Conservation (phyloP, 805 yeast species). For the Maudiozyma saulgeensis region DNA sequence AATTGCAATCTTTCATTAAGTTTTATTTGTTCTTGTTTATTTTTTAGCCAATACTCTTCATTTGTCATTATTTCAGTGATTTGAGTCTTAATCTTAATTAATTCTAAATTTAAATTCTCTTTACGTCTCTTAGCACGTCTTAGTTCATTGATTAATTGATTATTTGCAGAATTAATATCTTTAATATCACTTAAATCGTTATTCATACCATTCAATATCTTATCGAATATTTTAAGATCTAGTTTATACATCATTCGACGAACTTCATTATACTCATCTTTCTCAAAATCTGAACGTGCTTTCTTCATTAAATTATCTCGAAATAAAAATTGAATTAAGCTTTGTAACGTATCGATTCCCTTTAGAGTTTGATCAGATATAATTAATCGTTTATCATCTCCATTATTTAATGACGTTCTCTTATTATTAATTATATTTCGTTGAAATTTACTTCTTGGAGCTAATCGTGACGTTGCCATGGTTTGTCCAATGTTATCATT, state of each 20-base stretch:
- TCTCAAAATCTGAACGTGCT: constrained; percentile 17
- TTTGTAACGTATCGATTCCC: constrained; percentile 18
- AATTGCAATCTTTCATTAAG: background rate
- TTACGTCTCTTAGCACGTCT: background rate
- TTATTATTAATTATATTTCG: background rate
- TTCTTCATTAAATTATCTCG: constrained; percentile 18
- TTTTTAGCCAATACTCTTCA: background rate
- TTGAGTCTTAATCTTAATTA: background rate
- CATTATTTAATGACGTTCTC: constrained; percentile 5
- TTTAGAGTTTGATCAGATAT: constrained; percentile 20
- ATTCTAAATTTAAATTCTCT: background rate
- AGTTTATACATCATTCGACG: constrained; percentile 19
- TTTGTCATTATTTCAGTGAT: background rate
- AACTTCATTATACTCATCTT: constrained; percentile 4
- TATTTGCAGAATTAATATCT: constrained; percentile 25
- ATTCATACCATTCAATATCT: constrained; percentile 10
- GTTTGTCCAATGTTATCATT: background rate
- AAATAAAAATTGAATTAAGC: constrained; percentile 14
- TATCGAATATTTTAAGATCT: constrained; percentile 20
- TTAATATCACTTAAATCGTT: constrained; percentile 23
- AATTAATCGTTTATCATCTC: constrained; percentile 9
- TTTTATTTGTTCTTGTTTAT: background rate
- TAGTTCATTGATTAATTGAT: background rate
- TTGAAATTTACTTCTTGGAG: background rate
- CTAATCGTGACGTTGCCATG: background rate